Base-by-base conservation (phyloP, 306 rosid genomes). In the Prunus davidiana region DNA sequence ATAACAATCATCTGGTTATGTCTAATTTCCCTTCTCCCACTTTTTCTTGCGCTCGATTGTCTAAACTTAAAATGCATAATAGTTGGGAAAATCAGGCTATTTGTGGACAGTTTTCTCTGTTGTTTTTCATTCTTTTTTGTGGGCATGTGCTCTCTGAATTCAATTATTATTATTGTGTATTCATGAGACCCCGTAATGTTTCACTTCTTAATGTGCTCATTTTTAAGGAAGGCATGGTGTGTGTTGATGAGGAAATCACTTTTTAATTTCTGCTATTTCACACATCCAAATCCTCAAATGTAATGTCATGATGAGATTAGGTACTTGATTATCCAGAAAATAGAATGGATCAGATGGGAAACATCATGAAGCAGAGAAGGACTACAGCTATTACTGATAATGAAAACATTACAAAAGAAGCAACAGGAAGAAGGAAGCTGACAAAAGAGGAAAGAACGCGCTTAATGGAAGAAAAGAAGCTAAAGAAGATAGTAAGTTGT, bases 381-480 rank as follows among this genome's bases (percentile, higher is more conserved):
- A 80, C 79, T 50, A 78, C 73, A 70, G 82, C 58, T 79, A 47
- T 5, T 28, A 64, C 81, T 38, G 79, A 76, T 69, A 81, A 38
- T 6, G 9, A 82, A 73, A 76, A 65, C 12, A 30, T 32, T 51
- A 60, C 70, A 34, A 76, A 79, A 46, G 85, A 80, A 81, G 76
- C 75, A 63, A 72, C 3, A 28, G 85, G 88, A 77, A 90, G 80
- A 85, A 77, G 81, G 79, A 90, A 84, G 86, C 84, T 83, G 85
- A 73, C 92, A 12, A 85, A 89, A 82, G 98, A 94, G 83, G 97
- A 94, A 87, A 89, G 82, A 72, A 73, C 64, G 62, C 91, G 68
- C 49, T 24, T 87, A 76, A 92, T 85, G 93, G 98, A 90, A 81
- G 98, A 90, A 82, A 92, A 90, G 84, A 94, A 88, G 74, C 74